phyloP scores from a whole-genome alignment of 2,329 filamentous ascomycete genomes.

The Chalara sp. region DNA sequence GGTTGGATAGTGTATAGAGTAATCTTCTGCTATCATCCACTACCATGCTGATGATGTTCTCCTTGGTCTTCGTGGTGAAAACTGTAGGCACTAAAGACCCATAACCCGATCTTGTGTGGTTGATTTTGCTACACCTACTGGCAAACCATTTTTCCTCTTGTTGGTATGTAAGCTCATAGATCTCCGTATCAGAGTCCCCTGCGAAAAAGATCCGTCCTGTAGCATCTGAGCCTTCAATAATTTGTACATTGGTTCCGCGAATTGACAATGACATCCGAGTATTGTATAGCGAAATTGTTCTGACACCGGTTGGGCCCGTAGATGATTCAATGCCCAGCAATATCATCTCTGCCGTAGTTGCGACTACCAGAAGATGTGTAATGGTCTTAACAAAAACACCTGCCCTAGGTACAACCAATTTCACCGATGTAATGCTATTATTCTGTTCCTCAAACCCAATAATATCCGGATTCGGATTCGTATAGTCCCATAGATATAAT shows the following conservation, averaged over 20 bases:
- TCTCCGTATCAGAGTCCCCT: conserved; percentile 71
- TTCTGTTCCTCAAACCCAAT: conserved; percentile 88
- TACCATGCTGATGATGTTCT: conserved; percentile 70
- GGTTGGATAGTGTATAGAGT: conserved; percentile 84
- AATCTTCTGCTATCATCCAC: conserved; percentile 84
- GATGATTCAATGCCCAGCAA: conserved; percentile 76
- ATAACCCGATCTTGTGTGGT: conserved; percentile 74
- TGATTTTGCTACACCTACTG: conserved; percentile 78
- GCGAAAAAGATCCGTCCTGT: conserved; percentile 92
- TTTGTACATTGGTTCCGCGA: conserved; percentile 67
- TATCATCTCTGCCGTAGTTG: conserved; percentile 77
- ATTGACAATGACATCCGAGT: conserved; percentile 79
- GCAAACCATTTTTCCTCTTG: conserved; percentile 97
- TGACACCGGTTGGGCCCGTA: conserved; percentile 60
- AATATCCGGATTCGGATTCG: conserved; percentile 80
- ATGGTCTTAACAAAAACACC: conserved; percentile 85
- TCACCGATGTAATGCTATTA: conserved; percentile 85
- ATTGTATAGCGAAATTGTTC: conserved; percentile 73
- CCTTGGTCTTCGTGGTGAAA: conserved; percentile 45
- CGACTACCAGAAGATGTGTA: conserved; percentile 81
- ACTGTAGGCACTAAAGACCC: conserved; percentile 54
- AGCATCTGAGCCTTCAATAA: conserved; percentile 69
- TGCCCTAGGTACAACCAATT: conserved; percentile 73
- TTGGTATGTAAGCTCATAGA: conserved; percentile 93
- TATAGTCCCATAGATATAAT: conserved; percentile 97